Conservation (phyloP, 2,329 filamentous ascomycete genomes). For the Ophiosphaerella narmari region DNA sequence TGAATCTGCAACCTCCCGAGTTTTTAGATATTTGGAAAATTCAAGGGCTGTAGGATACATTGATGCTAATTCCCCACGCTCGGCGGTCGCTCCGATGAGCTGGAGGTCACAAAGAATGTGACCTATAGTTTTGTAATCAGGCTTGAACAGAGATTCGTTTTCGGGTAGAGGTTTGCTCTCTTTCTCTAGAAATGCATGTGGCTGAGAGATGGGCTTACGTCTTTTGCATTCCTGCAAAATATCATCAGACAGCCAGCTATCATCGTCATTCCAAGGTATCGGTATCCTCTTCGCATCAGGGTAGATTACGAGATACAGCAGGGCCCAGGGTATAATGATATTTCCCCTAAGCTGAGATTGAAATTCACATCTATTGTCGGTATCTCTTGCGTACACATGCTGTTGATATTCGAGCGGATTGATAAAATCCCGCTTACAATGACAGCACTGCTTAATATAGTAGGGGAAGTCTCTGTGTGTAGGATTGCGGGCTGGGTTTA, state of each 20-base stretch:
- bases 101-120: too few species aligned
- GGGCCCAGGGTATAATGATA: background rate
- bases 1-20: too few species aligned
- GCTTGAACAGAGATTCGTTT: too few species aligned
- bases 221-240: background rate
- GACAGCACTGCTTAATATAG: conserved; percentile 1
- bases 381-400: background rate
- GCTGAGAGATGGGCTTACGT: background rate
- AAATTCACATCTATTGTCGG: background rate
- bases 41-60: too few species aligned
- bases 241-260: background rate
- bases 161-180: too few species aligned
- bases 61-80: too few species aligned
- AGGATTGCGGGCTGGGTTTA: background rate
- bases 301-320: conserved; percentile 2
- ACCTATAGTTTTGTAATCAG: too few species aligned
- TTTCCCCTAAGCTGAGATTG: background rate
- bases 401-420: background rate
- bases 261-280: background rate
- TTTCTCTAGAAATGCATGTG: too few species aligned
- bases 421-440: conserved; percentile 4
- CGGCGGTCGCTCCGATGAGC: too few species aligned
- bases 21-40: too few species aligned
- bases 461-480: background rate
- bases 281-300: background rate